Evolutionary conservation across 768 basidiomycete species (phyloP), one percentile per base, ranked within the genome.

Genomic region (Agaricus sinodeliciosus): DNA sequence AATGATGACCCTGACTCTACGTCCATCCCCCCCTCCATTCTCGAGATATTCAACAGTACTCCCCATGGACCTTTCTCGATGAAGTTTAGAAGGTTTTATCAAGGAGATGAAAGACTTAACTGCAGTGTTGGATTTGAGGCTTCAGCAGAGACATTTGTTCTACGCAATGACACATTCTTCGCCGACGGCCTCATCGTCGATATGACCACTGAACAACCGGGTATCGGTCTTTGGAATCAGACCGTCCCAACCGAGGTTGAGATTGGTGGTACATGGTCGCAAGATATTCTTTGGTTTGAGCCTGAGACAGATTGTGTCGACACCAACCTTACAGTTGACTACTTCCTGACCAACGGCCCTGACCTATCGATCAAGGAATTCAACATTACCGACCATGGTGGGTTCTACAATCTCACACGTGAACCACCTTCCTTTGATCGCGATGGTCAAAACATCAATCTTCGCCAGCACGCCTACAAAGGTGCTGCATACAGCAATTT

Each of bases 251-350:
- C 12, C 16, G 28, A 40, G 0, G 41, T 51, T 1, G 13, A n/a
- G 6, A n/a, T 43, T 1, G 59, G 62, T 7, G 58, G 42, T 1
- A 34, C n/a, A 2, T 63, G 62, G 62, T 57, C 59, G 7, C 51
- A 62, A 22, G 59, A 62, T 4, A 42, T 63, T 22, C 44, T 63
- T 3, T 63, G 62, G 62, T 47, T 63, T 9, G 60, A 63, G 25
- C 62, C 62, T 1, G 56, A 59, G 19, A 57, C 62, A 3, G 15
- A 43, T 11, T 63, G 60, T 35, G 58, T 60, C 48, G 54, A 63
- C 42, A 59, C 60, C 8, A 63, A 62, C 37, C 26, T 63, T 18
- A 63, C 62, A 0, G 19, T 60, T 19, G 60, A 61, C 25, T 63
- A 61, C 31, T 49, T 42, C 19, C 46, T 51, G 8, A 1, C 18